Evolutionary conservation across 2,329 filamentous ascomycete genomes (phyloP), one percentile per base, ranked within the genome.

Genomic region (Pestalotiopsis sp.): DNA sequence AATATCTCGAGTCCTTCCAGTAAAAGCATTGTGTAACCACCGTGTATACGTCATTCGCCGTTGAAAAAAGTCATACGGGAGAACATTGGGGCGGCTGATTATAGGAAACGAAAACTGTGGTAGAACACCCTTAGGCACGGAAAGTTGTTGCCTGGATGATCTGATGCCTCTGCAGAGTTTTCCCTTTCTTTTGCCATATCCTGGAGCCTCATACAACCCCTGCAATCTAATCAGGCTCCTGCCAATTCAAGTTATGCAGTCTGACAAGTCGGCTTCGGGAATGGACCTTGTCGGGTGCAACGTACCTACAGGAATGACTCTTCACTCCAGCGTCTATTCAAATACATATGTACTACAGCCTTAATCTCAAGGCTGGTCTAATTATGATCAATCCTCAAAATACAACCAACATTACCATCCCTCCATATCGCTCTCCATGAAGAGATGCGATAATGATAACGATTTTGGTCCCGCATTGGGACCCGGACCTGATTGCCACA

Each of bases 401-500:
- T 2, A 27, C n/a, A 25, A 52, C 9, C n/a, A 52, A 52, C n/a
- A n/a, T 20, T 9, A 4, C 7, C 45, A n/a, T n/a, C 17, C 17
- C 9, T 9, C 45, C 6, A 59, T 36, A 25, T 23, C 23, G 17
- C 25, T 7, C 38, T 63, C 23, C 14, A 66, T 66, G 65, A 52
- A 66, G 65, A 40, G 65, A 60, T 66, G 65, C 65, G 13, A 66
- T n/a, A 36, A 23, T 27, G 65, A 60, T 20, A n/a, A 66, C 20
- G 58, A 36, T 38, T 66, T 66, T 45, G 65, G 65, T 49, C 65
- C 65, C 65, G 11, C 65, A 14, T 25, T 66, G 65, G 52, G 52
- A 49, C 36, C 56, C 23, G 65, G 65, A 56, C 38, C 27, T 23
- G 56, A 60, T 11, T 66, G 65, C 36, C 56, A 66, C 56, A 66